Base-by-base conservation (phyloP, 139 green algal species). In the Coelastrella sp. region DNA sequence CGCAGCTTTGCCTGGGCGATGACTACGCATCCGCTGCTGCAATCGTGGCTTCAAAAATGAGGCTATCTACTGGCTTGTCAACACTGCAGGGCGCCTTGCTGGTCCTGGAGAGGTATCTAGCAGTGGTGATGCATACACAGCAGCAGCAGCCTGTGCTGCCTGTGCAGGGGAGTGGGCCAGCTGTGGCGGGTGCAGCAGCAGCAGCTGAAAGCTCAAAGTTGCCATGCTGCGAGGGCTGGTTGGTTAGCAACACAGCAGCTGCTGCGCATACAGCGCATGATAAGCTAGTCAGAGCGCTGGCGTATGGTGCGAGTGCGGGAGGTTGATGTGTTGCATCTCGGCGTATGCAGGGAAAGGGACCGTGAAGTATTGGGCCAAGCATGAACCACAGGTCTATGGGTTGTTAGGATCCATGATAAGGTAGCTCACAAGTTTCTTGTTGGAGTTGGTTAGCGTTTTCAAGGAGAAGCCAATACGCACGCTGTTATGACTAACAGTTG, bases 51-150 rank as follows among this genome's bases (percentile, higher is more conserved):
- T 49, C 49, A 11, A 76, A 60, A n/a, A 75, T 75, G 35, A 73
- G 68, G 20, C 58, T 81, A 8, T 58, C 68, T 7, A 25, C 68
- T 57, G 56, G 84, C 0, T 7, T 88, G 66, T 88, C 60, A 22
- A 81, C 49, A 19, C 7, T 88, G 35, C 68, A 80, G 66, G 84
- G 84, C 3, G 35, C 68, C 3, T 27, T 81, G 19, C 68, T 88
- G 66, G 7, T 88, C 27, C 68, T 88, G 35, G 68, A 88, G 68
- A 72, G 68, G 49, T 88, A 88, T 57, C 68, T 88, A n/a, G 66
- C 66, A 19, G 25, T 81, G 11, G 56, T 68, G n/a, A 88, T 88
- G 84, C 84, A 87, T 56, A 17, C 25, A 8, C 63, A 78, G 65
- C 82, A 87, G 82, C 82, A 35, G 6, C 65, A 87, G 60, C 81